phyloP scores from a whole-genome alignment of 345 rosid genomes.

The Sisymbrium irio region DNA sequence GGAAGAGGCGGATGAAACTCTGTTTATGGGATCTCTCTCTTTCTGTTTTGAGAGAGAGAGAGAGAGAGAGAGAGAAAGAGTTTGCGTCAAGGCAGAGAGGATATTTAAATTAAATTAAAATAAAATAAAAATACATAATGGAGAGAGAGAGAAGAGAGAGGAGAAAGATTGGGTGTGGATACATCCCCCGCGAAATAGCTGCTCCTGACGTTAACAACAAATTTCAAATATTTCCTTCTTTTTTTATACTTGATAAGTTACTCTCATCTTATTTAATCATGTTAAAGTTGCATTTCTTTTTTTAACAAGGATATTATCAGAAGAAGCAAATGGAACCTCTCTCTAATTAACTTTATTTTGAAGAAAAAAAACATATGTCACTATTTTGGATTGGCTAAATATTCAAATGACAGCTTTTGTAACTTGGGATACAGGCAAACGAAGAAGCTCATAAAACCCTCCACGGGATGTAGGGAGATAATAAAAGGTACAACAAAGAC shows the following conservation, averaged over 20 bases:
- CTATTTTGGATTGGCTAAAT: not conserved
- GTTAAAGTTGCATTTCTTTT: not conserved
- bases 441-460: not conserved
- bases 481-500: not conserved
- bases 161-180: not conserved
- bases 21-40: conserved; percentile 23
- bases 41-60: not conserved
- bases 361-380: not conserved
- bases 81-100: not conserved
- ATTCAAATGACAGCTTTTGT: not conserved
- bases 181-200: conserved; percentile 26
- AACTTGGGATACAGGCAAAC: conserved; percentile 14
- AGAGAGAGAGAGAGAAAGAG: not conserved
- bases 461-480: not conserved
- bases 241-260: no score
- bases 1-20: not conserved
- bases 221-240: not conserved
- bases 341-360: not conserved
- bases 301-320: not conserved
- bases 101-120: not conserved
- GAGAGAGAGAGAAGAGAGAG: not conserved
- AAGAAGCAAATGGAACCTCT: not conserved
- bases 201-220: not conserved
- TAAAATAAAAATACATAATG: not conserved
- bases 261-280: no score